phyloP scores from a whole-genome alignment of 352 stramenopile genomes.

The Globisporangium polare region DNA sequence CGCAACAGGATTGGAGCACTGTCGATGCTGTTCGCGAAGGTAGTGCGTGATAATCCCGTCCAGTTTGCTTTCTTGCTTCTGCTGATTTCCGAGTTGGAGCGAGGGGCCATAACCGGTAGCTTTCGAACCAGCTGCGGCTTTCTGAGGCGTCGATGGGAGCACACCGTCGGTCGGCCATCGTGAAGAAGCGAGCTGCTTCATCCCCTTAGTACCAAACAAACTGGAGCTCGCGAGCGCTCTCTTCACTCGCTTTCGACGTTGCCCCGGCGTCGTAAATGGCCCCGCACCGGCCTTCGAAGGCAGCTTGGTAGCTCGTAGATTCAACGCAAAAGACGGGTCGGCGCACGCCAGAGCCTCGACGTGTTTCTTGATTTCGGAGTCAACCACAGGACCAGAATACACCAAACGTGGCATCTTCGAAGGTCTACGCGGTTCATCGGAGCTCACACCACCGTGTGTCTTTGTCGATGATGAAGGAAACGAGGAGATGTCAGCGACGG shows the following conservation, averaged over 20 bases:
- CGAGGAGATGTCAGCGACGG: background rate
- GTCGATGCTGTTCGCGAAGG: slow-evolving; percentile 83
- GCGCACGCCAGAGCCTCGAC: background rate
- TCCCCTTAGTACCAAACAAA: slow-evolving; percentile 25
- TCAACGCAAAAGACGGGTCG: background rate
- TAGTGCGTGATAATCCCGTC: slow-evolving; percentile 88
- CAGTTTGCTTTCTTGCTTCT: slow-evolving; percentile 37
- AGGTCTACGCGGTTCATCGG: slow-evolving; percentile 15
- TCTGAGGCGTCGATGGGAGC: slow-evolving; percentile 2
- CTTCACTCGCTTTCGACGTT: slow-evolving; percentile 32
- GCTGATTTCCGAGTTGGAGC: background rate
- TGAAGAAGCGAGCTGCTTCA: slow-evolving; percentile 10
- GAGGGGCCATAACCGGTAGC: background rate
- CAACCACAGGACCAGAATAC: background rate
- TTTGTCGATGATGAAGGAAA: slow-evolving; percentile 2
- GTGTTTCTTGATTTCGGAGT: slow-evolving; percentile 2
- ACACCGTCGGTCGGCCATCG: slow-evolving; percentile 1
- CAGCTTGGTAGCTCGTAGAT: background rate
- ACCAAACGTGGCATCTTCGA: slow-evolving; percentile 13
- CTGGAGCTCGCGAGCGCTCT: slow-evolving; percentile 23
- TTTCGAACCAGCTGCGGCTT: background rate
- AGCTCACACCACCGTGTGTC: background rate
- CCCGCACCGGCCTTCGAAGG: background rate
- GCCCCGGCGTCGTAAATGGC: background rate
- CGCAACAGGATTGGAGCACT: slow-evolving; percentile 83